Evolutionary conservation across 768 basidiomycete species (phyloP).

Genomic region (Lentinula guzmanii): DNA sequence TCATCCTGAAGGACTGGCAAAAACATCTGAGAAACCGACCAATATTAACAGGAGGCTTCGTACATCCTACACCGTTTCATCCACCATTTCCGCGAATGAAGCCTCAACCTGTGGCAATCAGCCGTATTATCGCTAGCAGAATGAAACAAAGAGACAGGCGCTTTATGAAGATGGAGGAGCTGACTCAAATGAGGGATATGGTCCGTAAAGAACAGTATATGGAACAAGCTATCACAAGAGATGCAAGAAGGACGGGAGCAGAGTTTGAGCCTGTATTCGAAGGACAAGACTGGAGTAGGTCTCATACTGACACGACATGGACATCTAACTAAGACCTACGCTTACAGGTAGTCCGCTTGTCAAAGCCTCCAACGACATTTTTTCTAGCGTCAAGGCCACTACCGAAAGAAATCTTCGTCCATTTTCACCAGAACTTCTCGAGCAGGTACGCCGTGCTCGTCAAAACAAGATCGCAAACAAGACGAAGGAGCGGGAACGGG

Average conservation of each 20-base stretch:
- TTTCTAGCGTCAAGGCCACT: background rate
- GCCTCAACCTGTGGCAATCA: constrained; percentile 71
- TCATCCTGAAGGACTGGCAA: constrained; percentile 46
- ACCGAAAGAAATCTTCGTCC: constrained; percentile 19
- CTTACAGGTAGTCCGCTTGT: constrained; percentile 30
- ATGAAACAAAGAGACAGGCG: constrained; percentile 34
- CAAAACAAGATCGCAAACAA: constrained; percentile 58
- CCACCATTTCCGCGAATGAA: constrained; percentile 72
- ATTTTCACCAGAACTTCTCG: constrained; percentile 43
- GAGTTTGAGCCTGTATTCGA: constrained; percentile 1
- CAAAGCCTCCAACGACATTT: constrained; percentile 23
- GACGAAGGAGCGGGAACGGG: constrained; percentile 53
- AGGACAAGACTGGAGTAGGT: background rate
- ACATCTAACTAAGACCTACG: background rate
- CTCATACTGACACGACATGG: background rate
- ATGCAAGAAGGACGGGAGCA: background rate
- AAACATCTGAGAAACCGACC: constrained; percentile 49
- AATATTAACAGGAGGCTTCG: constrained; percentile 63
- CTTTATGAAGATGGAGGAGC: constrained; percentile 22
- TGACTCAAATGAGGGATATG: constrained; percentile 25
- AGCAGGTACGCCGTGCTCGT: constrained; percentile 48
- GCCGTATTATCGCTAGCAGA: constrained; percentile 58
- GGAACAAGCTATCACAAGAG: constrained; percentile 18
- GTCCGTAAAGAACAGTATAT: constrained; percentile 28
- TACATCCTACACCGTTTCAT: constrained; percentile 61